These are phyloP conservation scores for Raffaelea ambrosiae DNA, from an alignment of 2,329 filamentous ascomycete species.

Conservation along the genomic window DNA sequence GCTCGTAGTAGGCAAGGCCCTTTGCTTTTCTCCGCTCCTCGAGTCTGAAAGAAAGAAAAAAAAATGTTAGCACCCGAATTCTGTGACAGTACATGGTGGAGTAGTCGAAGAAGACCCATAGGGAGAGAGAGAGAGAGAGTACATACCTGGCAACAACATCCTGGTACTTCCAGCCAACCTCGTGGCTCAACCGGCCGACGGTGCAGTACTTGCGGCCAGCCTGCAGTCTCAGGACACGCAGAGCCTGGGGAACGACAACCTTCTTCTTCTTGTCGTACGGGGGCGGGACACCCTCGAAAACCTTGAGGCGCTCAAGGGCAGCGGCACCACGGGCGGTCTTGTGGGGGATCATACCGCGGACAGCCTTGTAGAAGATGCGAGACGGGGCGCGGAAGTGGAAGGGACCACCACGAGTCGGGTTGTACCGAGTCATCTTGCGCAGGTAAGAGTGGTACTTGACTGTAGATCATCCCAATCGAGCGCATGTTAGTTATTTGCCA, in stretches of 20 bases:
- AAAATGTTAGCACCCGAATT: conserved; percentile 1
- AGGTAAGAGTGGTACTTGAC: conserved; percentile 99
- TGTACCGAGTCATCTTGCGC: conserved; percentile 99
- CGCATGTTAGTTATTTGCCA: not conserved
- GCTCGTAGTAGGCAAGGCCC: conserved; percentile 98
- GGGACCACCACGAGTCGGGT: conserved; percentile 98
- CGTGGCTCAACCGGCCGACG: conserved; percentile 92
- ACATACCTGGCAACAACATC: conserved; percentile 95
- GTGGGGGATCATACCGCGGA: conserved; percentile 99
- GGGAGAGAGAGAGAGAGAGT: too few species aligned
- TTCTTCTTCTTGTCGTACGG: conserved; percentile 99
- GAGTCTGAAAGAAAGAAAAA: conserved; percentile 51
- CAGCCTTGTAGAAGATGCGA: conserved; percentile 99
- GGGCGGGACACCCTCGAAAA: conserved; percentile 97
- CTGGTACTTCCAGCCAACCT: conserved; percentile 99
- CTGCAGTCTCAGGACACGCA: conserved; percentile 93
- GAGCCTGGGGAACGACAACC: conserved; percentile 96
- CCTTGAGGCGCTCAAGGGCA: conserved; percentile 97
- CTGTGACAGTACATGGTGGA: too few species aligned
- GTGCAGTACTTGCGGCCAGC: conserved; percentile 99
- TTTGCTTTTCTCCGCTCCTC: conserved; percentile 99
- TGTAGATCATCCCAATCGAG: conserved; percentile 41
- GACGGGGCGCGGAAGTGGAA: conserved; percentile 99
- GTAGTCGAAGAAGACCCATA: not conserved
- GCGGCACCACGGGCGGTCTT: conserved; percentile 97